phyloP scores from a whole-genome alignment of 257 asterid species.

The Gardenia jasminoides region DNA sequence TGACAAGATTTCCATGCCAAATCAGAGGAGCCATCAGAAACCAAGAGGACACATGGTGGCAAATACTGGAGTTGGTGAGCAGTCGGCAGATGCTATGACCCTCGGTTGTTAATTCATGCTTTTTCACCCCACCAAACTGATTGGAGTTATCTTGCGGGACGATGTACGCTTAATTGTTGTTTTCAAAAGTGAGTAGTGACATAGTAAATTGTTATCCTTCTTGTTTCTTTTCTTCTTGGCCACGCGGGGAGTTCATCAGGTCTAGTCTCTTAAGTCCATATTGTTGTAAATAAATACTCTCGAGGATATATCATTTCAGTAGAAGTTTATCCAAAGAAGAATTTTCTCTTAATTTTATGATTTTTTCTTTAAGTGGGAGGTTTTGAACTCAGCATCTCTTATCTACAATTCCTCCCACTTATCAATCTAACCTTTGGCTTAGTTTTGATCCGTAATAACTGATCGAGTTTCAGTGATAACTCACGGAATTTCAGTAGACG shows the following conservation, averaged over 20 bases:
- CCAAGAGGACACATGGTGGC: not conserved
- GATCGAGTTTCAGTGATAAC: too few relatives aligned
- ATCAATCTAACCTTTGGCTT: too few relatives aligned
- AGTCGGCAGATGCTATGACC: too few relatives aligned
- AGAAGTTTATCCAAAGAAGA: not conserved
- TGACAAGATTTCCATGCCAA: not conserved
- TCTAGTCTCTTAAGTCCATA: not conserved
- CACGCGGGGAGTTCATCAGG: not conserved
- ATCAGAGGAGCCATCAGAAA: not conserved
- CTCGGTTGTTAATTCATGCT: not conserved
- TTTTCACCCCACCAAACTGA: not conserved
- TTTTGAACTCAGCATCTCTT: too few relatives aligned
- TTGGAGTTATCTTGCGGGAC: not conserved
- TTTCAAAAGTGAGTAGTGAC: not conserved
- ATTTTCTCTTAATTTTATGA: too few relatives aligned
- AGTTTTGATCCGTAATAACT: too few relatives aligned
- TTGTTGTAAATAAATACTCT: not conserved
- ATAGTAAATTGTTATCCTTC: not conserved
- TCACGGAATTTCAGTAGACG: too few relatives aligned
- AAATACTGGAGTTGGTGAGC: not conserved
- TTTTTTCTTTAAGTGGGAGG: too few relatives aligned
- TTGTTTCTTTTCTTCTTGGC: not conserved
- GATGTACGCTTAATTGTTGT: not conserved
- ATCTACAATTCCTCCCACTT: too few relatives aligned
- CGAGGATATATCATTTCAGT: not conserved